Conservation (phyloP, 345 rosid genomes). For the Acer yangbiense region DNA sequence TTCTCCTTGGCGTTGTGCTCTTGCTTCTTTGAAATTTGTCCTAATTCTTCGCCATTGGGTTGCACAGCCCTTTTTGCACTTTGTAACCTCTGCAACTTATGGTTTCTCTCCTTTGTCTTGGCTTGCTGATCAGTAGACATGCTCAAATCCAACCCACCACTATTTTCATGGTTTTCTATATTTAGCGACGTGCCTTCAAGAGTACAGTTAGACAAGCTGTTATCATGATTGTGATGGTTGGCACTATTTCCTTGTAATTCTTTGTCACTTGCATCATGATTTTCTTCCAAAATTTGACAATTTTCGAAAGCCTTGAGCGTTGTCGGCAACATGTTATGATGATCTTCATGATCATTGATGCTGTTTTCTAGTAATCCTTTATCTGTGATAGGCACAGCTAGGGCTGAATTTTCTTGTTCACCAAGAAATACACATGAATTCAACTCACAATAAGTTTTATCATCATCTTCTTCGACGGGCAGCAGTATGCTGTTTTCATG, state of each 20-base stretch:
- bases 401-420: not conserved
- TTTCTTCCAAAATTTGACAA: not conserved
- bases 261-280: not conserved
- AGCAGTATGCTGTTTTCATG: not conserved
- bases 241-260: not conserved
- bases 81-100: not conserved
- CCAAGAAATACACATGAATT: not conserved
- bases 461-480: not conserved
- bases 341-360: not conserved
- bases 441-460: not conserved
- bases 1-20: slow-evolving; percentile 46
- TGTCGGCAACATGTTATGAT: not conserved
- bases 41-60: not conserved
- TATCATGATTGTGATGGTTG: not conserved
- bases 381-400: not conserved
- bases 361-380: not conserved
- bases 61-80: not conserved
- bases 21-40: slow-evolving; percentile 21
- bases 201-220: not conserved
- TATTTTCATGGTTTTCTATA: not conserved
- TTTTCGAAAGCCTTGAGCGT: not conserved
- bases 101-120: not conserved
- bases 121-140: not conserved
- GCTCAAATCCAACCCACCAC: not conserved
- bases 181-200: not conserved